phyloP scores from a whole-genome alignment of 345 rosid genomes.

The Aethionema arabicum region DNA sequence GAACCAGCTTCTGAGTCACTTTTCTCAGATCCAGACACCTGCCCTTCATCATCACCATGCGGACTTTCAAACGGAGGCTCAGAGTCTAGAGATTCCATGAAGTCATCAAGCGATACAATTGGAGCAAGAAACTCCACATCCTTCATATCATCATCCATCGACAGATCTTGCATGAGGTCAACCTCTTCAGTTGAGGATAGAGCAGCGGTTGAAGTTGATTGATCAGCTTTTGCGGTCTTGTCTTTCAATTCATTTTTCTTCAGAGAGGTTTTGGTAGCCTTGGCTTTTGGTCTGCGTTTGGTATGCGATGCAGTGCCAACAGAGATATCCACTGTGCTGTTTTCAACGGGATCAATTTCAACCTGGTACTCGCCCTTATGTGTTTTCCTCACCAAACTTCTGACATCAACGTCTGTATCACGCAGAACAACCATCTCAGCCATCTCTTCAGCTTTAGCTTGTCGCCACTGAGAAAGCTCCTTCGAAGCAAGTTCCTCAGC shows the following conservation, averaged over 20 bases:
- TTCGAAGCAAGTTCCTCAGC: constrained; percentile 97
- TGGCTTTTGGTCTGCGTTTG: constrained; percentile 34
- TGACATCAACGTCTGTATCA: constrained; percentile 70
- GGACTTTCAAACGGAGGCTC: constrained; percentile 88
- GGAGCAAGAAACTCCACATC: constrained; percentile 86
- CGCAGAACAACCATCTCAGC: constrained; percentile 95
- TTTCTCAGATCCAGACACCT: constrained; percentile 41
- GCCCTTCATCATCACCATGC: constrained; percentile 38
- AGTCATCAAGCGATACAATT: constrained; percentile 91
- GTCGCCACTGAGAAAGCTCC: constrained; percentile 98
- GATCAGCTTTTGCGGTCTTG: constrained; percentile 34
- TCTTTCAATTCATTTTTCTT: constrained; percentile 35
- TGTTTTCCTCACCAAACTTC: constrained; percentile 89
- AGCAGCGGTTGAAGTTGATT: constrained; percentile 40
- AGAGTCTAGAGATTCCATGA: constrained; percentile 85
- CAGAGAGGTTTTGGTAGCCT: constrained; percentile 35
- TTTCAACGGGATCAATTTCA: constrained; percentile 67
- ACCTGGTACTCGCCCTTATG: constrained; percentile 98
- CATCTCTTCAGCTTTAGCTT: constrained; percentile 94
- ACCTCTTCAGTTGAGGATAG: constrained; percentile 60
- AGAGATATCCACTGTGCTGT: constrained; percentile 61
- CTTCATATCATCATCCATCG: constrained; percentile 80
- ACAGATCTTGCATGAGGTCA: constrained; percentile 46
- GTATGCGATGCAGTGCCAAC: constrained; percentile 44
- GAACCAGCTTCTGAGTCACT: constrained; percentile 40